Percentiles rank a stretch among this genome's conserved stretches.
These are phyloP conservation scores for Auricularia heimuer DNA, from an alignment of 768 basidiomycete species.

Conservation along the genomic window DNA sequence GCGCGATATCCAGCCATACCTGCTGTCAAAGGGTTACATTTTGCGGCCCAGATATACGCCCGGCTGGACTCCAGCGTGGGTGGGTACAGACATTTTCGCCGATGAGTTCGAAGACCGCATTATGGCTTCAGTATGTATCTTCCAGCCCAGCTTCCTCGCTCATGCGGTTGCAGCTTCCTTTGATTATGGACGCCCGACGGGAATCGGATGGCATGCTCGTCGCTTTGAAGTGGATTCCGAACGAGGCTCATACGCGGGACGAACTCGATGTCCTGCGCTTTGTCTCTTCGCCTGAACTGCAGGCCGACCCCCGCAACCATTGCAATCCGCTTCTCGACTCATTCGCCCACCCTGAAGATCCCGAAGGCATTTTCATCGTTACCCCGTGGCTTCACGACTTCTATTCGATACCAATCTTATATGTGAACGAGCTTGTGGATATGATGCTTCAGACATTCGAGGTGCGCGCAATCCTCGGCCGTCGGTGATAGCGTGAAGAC, in stretches of 20 bases:
- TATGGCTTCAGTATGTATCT: neutral
- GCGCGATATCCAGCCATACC: neutral
- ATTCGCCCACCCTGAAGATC: neutral
- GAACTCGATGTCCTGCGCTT: neutral
- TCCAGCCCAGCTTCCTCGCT: neutral
- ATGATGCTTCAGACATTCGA: neutral
- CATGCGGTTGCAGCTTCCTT: neutral
- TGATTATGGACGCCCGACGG: neutral
- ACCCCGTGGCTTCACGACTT: neutral
- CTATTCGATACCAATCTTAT: neutral
- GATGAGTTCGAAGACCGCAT: neutral
- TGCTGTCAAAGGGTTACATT: neutral
- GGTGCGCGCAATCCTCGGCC: neutral
- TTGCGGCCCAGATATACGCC: neutral
- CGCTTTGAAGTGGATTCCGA: neutral
- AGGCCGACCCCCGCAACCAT: neutral
- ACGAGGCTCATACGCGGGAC: neutral
- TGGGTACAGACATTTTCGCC: neutral
- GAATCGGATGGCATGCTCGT: neutral
- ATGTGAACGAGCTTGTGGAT: neutral
- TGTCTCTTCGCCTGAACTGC: neutral
- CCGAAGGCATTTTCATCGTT: neutral
- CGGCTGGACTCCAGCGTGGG: neutral
- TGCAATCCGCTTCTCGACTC: neutral
- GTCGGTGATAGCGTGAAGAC: neutral